phyloP scores from a whole-genome alignment of 164 flowering plant genomes.

The Annona cherimola region DNA sequence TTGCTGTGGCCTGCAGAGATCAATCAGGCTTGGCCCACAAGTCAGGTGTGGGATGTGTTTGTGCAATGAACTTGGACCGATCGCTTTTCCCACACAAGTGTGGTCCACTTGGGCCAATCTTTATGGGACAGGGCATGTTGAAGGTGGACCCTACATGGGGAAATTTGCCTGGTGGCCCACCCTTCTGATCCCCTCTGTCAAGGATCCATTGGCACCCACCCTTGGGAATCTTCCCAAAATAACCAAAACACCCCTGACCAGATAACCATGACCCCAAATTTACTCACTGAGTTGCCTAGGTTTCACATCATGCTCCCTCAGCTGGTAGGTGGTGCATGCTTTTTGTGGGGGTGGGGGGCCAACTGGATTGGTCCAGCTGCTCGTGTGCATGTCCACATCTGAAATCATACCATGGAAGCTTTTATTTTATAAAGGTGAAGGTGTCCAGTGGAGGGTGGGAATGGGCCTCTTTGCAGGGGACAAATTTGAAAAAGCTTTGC shows the following conservation, averaged over 20 bases:
- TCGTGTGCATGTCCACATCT: conserved; percentile 13
- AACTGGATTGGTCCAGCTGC: background rate
- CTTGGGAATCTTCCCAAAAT: background rate
- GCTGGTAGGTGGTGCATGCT: background rate
- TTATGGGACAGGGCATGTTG: background rate
- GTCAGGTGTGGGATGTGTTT: background rate
- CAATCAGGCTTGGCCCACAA: background rate
- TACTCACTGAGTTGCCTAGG: background rate
- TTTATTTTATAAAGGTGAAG: background rate
- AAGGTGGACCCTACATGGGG: background rate
- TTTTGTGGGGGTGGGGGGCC: background rate
- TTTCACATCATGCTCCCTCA: background rate
- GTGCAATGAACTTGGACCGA: background rate
- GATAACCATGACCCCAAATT: background rate
- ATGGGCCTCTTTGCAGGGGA: background rate
- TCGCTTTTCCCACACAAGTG: background rate
- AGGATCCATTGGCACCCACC: background rate
- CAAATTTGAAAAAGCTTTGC: background rate
- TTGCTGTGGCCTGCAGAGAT: background rate
- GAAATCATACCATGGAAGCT: background rate
- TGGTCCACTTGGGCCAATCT: background rate
- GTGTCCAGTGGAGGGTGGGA: background rate
- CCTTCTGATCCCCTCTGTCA: background rate
- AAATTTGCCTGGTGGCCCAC: background rate
- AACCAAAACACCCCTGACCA: background rate